Percentiles rank a stretch among this genome's conserved stretches.
phyloP scores from a whole-genome alignment of 352 stramenopile genomes.

The Phytophthora multivora region DNA sequence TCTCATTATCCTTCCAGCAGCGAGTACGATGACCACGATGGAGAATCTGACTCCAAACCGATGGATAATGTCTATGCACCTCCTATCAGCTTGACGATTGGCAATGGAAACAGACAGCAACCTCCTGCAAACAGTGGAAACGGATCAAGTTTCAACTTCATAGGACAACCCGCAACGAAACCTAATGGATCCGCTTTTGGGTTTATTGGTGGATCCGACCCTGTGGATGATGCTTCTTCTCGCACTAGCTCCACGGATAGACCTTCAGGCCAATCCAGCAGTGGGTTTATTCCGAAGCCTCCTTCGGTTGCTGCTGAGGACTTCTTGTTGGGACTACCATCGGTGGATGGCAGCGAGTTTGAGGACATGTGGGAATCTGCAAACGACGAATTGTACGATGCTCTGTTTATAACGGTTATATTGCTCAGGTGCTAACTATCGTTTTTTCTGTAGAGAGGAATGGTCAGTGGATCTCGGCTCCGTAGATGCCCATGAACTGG shows the following conservation, averaged over 20 bases:
- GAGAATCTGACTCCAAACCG: constrained; percentile 49
- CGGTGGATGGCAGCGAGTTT: constrained; percentile 59
- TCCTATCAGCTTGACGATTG: constrained; percentile 24
- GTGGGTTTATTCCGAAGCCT: constrained; percentile 35
- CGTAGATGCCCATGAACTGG: constrained; percentile 53
- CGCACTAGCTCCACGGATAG: constrained; percentile 48
- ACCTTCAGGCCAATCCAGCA: constrained; percentile 43
- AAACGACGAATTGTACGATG: constrained; percentile 71
- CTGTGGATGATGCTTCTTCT: constrained; percentile 52
- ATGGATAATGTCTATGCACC: constrained; percentile 61
- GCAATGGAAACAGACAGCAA: constrained; percentile 30
- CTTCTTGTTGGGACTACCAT: constrained; percentile 58
- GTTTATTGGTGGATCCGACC: constrained; percentile 65
- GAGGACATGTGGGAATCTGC: constrained; percentile 81
- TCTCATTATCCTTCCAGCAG: constrained; percentile 57
- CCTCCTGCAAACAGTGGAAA: constrained; percentile 21
- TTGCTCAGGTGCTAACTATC: constrained; percentile 5
- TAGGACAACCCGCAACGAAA: constrained; percentile 23
- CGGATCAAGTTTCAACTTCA: constrained; percentile 40
- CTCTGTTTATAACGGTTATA: background rate
- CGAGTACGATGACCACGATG: constrained; percentile 65
- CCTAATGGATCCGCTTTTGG: constrained; percentile 69
- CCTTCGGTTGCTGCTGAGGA: constrained; percentile 54
- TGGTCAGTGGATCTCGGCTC: constrained; percentile 65
- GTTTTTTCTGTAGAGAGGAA: constrained; percentile 55